Evolutionary conservation across 2,329 filamentous ascomycete genomes (phyloP), one percentile per base, ranked within the genome.

Genomic region (Blumeria graminis): DNA sequence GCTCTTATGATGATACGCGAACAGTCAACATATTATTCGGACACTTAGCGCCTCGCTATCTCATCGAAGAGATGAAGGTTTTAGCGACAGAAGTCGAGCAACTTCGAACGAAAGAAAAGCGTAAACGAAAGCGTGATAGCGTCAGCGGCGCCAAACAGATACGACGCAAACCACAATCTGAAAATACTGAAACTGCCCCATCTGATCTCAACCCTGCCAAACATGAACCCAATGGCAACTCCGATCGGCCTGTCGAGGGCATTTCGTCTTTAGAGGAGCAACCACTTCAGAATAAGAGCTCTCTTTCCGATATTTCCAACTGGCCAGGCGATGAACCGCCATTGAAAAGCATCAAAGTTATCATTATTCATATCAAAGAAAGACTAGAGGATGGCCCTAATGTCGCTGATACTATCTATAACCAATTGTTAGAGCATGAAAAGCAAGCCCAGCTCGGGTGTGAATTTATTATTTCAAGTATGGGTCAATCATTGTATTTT

Each of bases 331-430:
- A 56, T 22, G 36, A 61, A 7, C n/a, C 39, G 5, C 62, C 62
- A 6, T 72, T 98, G 4, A 71, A 74, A 55, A 88, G 87, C 0
- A 66, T 96, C 33, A 84, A 80, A 60, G 73, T 98, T 1, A 81
- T 95, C 54, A 79, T 96, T 56, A 96, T 96, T 39, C 92, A 98
- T 66, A 78, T 96, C 64, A 98, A 98, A 67, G 90, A 96, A 61
- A 82, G 77, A 22, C 71, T 95, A 56, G 72, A 74, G 8, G 88
- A 94, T 65, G 86, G 80, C 0, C 77, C 78, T 32, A 67, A 71
- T 52, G 78, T 76, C 1, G 76, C 72, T 38, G 79, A 86, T 3
- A 74, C 70, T 1, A 94, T 96, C 38, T 63, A 92, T 22, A 65
- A 72, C 58, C 79, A 95, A 66, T 68, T 96, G 54, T 66, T 70